Conservation (phyloP, 1,284 basidiomycete species). For the Cystobasidium slooffiae region DNA sequence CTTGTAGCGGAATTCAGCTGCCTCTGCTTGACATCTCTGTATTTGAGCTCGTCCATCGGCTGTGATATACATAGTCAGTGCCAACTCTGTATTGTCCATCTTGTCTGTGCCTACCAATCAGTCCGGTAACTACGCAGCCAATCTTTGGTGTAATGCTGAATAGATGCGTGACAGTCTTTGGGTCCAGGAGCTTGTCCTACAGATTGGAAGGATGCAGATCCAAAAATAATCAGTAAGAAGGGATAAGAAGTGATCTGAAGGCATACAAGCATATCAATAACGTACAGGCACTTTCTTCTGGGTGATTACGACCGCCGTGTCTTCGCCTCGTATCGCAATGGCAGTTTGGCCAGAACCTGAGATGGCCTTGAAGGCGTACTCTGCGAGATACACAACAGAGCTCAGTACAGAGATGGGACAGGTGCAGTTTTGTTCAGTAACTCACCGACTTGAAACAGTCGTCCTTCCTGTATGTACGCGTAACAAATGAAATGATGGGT, state of each 20-base stretch:
- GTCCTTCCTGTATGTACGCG: slow-evolving; percentile 44
- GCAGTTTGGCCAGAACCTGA: slow-evolving; percentile 94
- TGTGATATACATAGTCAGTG: slow-evolving; percentile 54
- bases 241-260: neutral
- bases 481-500: neutral
- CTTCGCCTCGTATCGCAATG: slow-evolving; percentile 88
- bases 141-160: slow-evolving; percentile 96
- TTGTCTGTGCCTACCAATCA: slow-evolving; percentile 69
- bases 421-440: slow-evolving; percentile 47
- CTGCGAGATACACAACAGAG: slow-evolving; percentile 61
- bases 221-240: neutral
- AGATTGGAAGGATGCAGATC: neutral
- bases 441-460: slow-evolving; percentile 90
- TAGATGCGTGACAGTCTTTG: slow-evolving; percentile 90
- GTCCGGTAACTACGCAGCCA: slow-evolving; percentile 96
- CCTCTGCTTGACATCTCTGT: slow-evolving; percentile 82
- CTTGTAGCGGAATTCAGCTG: slow-evolving; percentile 94
- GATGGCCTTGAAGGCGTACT: slow-evolving; percentile 99
- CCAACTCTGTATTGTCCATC: neutral
- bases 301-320: slow-evolving; percentile 92
- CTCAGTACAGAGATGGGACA: slow-evolving; percentile 27
- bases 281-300: slow-evolving; percentile 96
- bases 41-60: slow-evolving; percentile 95
- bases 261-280: slow-evolving; percentile 34
- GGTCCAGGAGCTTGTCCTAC: slow-evolving; percentile 96